Evolutionary conservation across 2,329 filamentous ascomycete species (phyloP).

Genomic region (Colletotrichum lentis): DNA sequence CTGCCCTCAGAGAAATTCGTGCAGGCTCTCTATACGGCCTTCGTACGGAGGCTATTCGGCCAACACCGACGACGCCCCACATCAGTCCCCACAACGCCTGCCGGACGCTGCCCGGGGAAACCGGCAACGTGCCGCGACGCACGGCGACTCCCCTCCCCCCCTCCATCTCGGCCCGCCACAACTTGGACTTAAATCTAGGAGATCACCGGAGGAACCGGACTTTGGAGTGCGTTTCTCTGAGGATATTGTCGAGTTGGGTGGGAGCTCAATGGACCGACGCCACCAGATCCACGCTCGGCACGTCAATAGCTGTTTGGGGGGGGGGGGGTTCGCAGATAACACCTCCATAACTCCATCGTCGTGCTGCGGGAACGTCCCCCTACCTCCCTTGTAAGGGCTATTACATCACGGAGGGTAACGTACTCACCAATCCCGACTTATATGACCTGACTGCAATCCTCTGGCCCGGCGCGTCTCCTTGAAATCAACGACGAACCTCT

Average conservation of each 20-base stretch:
- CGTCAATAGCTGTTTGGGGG: slow-evolving; percentile 20
- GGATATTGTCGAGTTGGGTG: not conserved
- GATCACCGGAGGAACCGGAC: no score
- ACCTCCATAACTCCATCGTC: not conserved
- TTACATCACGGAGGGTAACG: not conserved
- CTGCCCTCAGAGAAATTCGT: no score
- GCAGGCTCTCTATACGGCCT: no score
- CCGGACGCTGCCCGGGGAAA: no score
- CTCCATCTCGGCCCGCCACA: no score
- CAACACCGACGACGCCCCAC: not conserved
- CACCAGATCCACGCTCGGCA: not conserved
- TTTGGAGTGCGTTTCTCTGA: no score
- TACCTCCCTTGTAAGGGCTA: no score
- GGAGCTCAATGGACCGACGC: not conserved
- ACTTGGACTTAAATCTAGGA: no score
- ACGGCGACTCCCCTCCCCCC: no score
- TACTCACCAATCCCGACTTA: not conserved
- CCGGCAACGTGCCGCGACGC: no score
- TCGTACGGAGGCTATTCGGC: not conserved
- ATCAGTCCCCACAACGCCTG: no score
- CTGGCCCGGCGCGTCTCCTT: not conserved
- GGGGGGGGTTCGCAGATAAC: slow-evolving; percentile 5
- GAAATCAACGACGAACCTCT: not conserved
- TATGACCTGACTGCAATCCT: not conserved
- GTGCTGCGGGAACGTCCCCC: no score